A percentile compares a stretch with the other conserved stretches of the same genome.
These are phyloP conservation scores for Rutstroemia sp. DNA, from an alignment of 2,329 filamentous ascomycete species.

Conservation along the genomic window DNA sequence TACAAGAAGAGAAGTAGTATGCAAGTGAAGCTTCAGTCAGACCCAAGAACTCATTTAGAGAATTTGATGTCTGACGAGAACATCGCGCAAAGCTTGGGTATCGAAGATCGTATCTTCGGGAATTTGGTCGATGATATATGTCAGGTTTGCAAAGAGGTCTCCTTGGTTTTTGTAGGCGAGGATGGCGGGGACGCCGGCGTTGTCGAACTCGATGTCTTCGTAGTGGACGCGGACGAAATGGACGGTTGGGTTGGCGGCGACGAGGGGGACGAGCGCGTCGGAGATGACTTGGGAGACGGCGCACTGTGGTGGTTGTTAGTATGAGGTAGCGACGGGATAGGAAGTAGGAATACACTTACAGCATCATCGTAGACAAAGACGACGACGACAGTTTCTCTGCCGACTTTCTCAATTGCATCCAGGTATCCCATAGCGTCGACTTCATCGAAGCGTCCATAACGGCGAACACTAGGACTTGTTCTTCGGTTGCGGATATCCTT, in stretches of 20 bases:
- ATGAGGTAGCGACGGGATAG: conserved; percentile 3
- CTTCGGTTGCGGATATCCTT: conserved; percentile 54
- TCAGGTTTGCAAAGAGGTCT: conserved; percentile 84
- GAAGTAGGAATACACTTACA: conserved; percentile 44
- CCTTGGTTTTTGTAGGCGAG: conserved; percentile 82
- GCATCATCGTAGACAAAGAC: conserved; percentile 89
- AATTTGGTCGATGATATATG: conserved; percentile 80
- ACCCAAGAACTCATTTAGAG: conserved; percentile 9
- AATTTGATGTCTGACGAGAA: conserved; percentile 47
- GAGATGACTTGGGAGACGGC: conserved; percentile 74
- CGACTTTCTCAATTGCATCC: conserved; percentile 91
- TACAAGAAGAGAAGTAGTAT: background rate
- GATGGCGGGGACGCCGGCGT: conserved; percentile 77
- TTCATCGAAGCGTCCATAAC: conserved; percentile 71
- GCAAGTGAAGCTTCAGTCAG: background rate
- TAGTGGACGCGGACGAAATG: conserved; percentile 90
- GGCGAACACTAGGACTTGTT: conserved; percentile 67
- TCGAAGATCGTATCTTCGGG: conserved; percentile 59
- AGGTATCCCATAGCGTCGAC: conserved; percentile 90
- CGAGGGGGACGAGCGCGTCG: conserved; percentile 67
- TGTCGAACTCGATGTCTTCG: conserved; percentile 89
- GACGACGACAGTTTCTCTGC: conserved; percentile 73
- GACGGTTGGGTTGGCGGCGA: conserved; percentile 59
- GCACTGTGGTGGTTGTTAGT: conserved; percentile 47
- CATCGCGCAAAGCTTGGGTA: conserved; percentile 42